These are phyloP conservation scores for Tuctoria greenei DNA, from an alignment of 176 grass and related monocot genomes.

Conservation along the genomic window DNA sequence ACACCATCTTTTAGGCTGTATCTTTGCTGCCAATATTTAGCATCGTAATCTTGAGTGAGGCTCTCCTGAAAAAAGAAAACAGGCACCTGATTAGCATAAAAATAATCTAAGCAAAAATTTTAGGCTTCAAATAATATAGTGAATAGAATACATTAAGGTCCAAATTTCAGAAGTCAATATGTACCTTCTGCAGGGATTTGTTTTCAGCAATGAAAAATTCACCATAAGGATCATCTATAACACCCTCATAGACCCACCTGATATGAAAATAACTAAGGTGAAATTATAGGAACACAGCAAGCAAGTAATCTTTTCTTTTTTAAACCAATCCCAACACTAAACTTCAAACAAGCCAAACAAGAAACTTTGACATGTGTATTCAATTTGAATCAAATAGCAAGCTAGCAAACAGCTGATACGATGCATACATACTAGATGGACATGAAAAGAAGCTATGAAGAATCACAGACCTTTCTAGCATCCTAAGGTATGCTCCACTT, in stretches of 20 bases:
- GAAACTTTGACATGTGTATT: background rate
- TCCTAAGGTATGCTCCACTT: slow-evolving; percentile 84
- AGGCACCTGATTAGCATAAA: slow-evolving; percentile 23
- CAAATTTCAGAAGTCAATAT: slow-evolving; percentile 1
- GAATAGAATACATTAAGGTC: slow-evolving; percentile 6
- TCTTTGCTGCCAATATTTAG: slow-evolving; percentile 94
- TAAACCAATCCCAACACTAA: background rate
- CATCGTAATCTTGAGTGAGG: slow-evolving; percentile 88
- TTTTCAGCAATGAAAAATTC: slow-evolving; percentile 99
- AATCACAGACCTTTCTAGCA: slow-evolving; percentile 77
- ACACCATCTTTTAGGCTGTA: slow-evolving; percentile 94
- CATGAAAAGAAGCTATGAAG: slow-evolving; percentile 18
- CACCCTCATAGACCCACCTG: slow-evolving; percentile 98
- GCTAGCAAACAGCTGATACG: slow-evolving; percentile 11
- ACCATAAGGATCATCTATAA: slow-evolving; percentile 94
- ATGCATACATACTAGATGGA: background rate
- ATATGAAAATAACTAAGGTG: slow-evolving; percentile 31
- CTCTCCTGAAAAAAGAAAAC: slow-evolving; percentile 67
- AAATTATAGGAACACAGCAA: slow-evolving; percentile 16
- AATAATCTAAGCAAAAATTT: background rate
- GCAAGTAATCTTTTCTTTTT: background rate
- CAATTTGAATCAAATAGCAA: slow-evolving; percentile 7
- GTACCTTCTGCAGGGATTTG: slow-evolving; percentile 92
- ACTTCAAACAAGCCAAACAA: background rate
- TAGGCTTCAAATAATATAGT: slow-evolving; percentile 36